Percentiles rank a stretch among this genome's conserved stretches.
phyloP scores from a whole-genome alignment of 139 green algal genomes.

The Trebouxia sp. region DNA sequence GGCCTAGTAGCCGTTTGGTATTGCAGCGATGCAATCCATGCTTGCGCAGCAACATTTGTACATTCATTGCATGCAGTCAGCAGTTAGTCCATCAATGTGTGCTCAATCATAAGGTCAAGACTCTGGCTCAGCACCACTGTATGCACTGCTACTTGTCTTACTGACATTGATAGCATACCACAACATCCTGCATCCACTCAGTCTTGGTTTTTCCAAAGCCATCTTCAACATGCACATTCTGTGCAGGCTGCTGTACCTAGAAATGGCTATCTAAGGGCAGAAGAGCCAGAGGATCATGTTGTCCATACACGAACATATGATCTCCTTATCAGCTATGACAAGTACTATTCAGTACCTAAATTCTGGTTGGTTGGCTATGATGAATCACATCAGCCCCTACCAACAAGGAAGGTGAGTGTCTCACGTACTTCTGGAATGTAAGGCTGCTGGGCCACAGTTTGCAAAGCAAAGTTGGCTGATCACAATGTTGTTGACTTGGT shows the following conservation, averaged over 20 bases:
- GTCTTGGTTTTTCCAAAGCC: no score
- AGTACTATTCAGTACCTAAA: conserved; percentile 84
- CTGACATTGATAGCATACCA: no score
- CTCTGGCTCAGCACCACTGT: no score
- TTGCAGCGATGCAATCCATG: no score
- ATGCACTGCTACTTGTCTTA: no score
- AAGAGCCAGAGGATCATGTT: conserved; percentile 59
- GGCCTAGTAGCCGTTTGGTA: no score
- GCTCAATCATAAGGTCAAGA: no score
- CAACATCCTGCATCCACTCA: background rate
- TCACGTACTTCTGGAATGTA: background rate
- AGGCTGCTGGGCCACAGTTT: no score
- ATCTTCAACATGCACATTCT: background rate
- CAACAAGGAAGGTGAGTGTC: background rate
- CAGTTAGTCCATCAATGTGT: no score
- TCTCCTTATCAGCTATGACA: conserved; percentile 92
- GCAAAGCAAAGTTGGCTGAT: no score
- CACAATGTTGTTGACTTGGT: no score
- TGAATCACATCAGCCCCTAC: conserved; percentile 66
- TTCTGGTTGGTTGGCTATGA: conserved; percentile 90
- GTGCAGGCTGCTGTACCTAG: conserved; percentile 31
- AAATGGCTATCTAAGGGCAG: background rate
- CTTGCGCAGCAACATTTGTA: no score
- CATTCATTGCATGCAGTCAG: background rate
- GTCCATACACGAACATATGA: conserved; percentile 87